Evolutionary conservation across 495 filamentous ascomycete species (phyloP), one percentile per base, ranked within the genome.

Genomic region (Neurospora cerealis): DNA sequence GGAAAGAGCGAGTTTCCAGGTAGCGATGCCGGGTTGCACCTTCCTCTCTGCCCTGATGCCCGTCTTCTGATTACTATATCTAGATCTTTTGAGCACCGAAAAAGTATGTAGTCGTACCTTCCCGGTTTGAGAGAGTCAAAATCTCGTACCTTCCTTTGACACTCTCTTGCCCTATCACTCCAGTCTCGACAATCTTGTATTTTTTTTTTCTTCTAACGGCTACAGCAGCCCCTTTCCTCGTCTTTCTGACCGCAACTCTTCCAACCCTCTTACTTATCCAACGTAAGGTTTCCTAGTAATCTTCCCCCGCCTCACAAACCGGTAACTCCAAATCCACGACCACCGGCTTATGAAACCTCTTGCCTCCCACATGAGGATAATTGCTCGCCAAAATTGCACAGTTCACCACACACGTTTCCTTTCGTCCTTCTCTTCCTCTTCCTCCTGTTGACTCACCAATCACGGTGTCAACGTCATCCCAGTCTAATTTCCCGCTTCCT

Each of bases 401-500:
- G 81, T 95, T 95, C 76, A 94, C 86, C 70, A 96, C 82, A 78
- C 90, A 93, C 10, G 92, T 94, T 82, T 95, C 93, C 72, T 81
- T 85, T 76, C 91, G 48, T 15, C 48, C 48, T 7, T 60, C 11
- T 28, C 48, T 21, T 21, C 44, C 73, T 78, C 80, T 54, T 82
- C 73, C 77, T 87, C 82, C 73, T 81, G 84, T 48, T 83, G 79
- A 4, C 40, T 73, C 71, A 78, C 75, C 73, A 79, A 17, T 39
- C 11, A 39, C 38, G 10, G 19, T n/a, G 76, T 76, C 71, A 84
- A 32, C 13, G n/a, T 72, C 62, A 5, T 70, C 3, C 36, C 73
- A 84, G 69, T 84, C 80, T 24, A 85, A 74, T 13, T 80, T 73
- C 24, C 73, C 70, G 1, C 75, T 77, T 40, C 80, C 79, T 19